Evolutionary conservation across 23 red algal species (phyloP), one percentile per base, ranked within the genome.

Genomic region (Gracilaria domingensis): DNA sequence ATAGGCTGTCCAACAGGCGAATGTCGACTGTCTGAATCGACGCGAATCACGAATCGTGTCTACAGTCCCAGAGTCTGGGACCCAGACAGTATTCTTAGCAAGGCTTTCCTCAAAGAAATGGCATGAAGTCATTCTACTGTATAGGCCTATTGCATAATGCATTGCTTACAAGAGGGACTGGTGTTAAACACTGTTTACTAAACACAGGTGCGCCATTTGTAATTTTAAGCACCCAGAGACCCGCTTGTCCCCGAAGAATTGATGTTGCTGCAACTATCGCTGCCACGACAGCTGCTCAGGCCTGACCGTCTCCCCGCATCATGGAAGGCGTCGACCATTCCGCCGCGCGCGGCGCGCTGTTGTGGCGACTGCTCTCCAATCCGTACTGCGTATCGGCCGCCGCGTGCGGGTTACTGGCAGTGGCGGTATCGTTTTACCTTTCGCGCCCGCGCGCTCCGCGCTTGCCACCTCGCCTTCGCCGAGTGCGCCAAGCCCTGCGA

Each of bases 331-430:
- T 69, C 30, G 64, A 37, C 64, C 64, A 69, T 5, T 17, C 64
- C 28, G 64, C 64, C 64, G 64, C 64, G 16, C 64, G 64, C 64
- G 72, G 24, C 72, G 45, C 72, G 11, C 72, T 51, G 39, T 33
- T 77, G 39, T 77, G 72, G 72, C 40, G 72, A 45, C 30, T 77
- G 40, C 45, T 77, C 40, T 51, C 25, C 20, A 77, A 77, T 42
- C 72, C 72, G 16, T 77, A 77, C 25, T 77, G 72, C 72, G 39
- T 77, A 25, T 77, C 72, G 40, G 42, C 72, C 72, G 39, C 72
- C 45, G 72, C 72, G 12, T 77, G 72, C 45, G 72, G 72, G 26
- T 20, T 77, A 16, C 45, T 77, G 23, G 72, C 72, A 14, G 72
- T 77, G 8, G 72, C 72, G 18, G 72, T 77, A 13, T 77, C 72